phyloP scores from a whole-genome alignment of 805 yeast species.

The Saccharomyces eubayanus region DNA sequence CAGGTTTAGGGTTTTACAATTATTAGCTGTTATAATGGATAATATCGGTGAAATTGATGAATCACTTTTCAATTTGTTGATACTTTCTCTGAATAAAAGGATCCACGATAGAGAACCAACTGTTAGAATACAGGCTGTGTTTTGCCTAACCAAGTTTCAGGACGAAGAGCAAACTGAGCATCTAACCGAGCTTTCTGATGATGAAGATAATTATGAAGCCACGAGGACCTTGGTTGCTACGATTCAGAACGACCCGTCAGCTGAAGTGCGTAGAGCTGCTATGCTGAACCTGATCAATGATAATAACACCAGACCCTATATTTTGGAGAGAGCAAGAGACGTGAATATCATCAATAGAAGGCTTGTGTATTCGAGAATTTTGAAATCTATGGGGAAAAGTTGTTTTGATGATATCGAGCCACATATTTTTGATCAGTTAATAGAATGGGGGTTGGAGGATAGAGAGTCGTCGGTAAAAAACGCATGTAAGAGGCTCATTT shows the following conservation, averaged over 20 bases:
- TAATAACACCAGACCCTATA: constrained; percentile 42
- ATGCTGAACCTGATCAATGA: constrained; percentile 59
- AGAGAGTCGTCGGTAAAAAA: constrained; percentile 64
- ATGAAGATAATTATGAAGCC: constrained; percentile 31
- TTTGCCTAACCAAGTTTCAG: constrained; percentile 73
- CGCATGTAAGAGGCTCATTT: constrained; percentile 66
- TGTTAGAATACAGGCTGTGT: constrained; percentile 78
- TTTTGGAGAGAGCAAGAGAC: constrained; percentile 81
- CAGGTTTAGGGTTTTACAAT: constrained; percentile 69
- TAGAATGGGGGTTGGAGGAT: constrained; percentile 82
- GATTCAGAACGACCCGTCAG: constrained; percentile 68
- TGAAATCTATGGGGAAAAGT: constrained; percentile 61
- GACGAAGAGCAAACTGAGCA: constrained; percentile 36
- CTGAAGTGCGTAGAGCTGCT: constrained; percentile 86
- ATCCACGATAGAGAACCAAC: constrained; percentile 65
- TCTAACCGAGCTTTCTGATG: constrained; percentile 17
- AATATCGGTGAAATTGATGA: constrained; percentile 69
- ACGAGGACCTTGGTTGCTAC: constrained; percentile 41
- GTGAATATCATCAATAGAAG: constrained; percentile 62
- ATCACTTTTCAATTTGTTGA: constrained; percentile 55
- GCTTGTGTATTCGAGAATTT: constrained; percentile 56
- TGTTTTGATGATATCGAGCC: constrained; percentile 30
- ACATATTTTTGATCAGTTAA: constrained; percentile 52
- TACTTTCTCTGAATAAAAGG: constrained; percentile 53
- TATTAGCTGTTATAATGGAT: constrained; percentile 62